These are phyloP conservation scores for Bipolaris zeicola DNA, from an alignment of 2,329 filamentous ascomycete genomes.

Conservation along the genomic window DNA sequence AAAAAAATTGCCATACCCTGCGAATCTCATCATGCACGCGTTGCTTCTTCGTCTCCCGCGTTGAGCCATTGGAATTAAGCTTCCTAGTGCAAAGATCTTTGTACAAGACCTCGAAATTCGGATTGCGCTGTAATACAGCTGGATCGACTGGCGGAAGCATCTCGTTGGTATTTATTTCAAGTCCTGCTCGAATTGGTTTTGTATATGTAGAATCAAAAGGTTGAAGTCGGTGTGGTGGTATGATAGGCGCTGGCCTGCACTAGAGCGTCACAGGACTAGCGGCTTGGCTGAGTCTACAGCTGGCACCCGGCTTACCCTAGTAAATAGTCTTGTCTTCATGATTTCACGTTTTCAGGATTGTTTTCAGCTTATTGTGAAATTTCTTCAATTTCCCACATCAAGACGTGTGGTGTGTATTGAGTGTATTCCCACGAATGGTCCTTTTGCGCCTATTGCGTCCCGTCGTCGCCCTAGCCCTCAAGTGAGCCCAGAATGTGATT, in stretches of 20 bases:
- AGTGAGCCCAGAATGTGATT: constrained; percentile 48
- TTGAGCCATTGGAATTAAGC: constrained; percentile 53
- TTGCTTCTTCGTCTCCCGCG: constrained; percentile 50
- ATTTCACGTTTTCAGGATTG: too few species aligned
- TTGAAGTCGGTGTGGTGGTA: constrained; percentile 2
- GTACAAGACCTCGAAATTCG: constrained; percentile 54
- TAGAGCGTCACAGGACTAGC: constrained; percentile 7
- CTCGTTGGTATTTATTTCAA: background rate
- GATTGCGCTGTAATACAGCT: constrained; percentile 46
- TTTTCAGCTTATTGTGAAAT: background rate
- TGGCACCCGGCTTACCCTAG: too few species aligned
- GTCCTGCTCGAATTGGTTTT: background rate
- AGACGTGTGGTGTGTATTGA: constrained; percentile 22
- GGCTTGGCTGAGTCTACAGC: constrained; percentile 10
- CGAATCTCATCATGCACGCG: constrained; percentile 49
- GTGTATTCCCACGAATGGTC: constrained; percentile 68
- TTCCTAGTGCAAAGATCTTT: constrained; percentile 52
- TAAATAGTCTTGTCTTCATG: background rate
- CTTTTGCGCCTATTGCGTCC: constrained; percentile 66
- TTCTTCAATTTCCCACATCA: background rate
- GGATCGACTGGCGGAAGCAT: constrained; percentile 54
- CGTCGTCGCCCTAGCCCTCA: constrained; percentile 66
- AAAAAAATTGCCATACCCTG: constrained; percentile 35
- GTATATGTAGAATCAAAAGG: background rate
- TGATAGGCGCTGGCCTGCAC: constrained; percentile 4